Evolutionary conservation across 2,329 filamentous ascomycete genomes (phyloP).

Genomic region (Diaporthe eres): DNA sequence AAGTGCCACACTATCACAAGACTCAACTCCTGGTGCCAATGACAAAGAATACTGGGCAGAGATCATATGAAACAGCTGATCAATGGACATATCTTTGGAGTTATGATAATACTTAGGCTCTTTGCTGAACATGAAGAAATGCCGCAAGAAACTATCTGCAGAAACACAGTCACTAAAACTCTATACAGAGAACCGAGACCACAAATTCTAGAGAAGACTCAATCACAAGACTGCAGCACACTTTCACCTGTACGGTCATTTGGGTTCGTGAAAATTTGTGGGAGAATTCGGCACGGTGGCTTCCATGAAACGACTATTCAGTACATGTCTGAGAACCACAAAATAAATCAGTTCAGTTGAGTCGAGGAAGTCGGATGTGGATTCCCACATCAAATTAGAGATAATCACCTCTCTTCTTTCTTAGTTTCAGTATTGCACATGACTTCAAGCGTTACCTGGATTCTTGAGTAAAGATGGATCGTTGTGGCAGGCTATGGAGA

Average conservation of each 20-base stretch:
- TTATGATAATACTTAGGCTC: too few relatives aligned
- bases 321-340: neutral
- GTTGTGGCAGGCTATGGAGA: neutral
- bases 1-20: neutral
- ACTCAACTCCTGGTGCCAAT: neutral
- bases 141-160: too few relatives aligned
- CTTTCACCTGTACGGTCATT: too few relatives aligned
- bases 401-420: neutral
- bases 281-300: neutral
- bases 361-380: neutral
- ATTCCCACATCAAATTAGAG: neutral
- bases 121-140: neutral
- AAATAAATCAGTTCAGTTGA: neutral
- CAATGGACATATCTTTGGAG: too few relatives aligned
- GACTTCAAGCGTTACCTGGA: neutral
- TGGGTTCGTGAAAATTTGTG: neutral
- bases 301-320: neutral
- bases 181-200: neutral
- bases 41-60: neutral
- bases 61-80: neutral
- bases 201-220: neutral
- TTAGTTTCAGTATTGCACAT: neutral
- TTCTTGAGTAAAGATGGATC: neutral
- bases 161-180: neutral
- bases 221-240: neutral